These are phyloP conservation scores for Coprinopsis strossmayeri DNA, from an alignment of 768 basidiomycete species.

Conservation along the genomic window DNA sequence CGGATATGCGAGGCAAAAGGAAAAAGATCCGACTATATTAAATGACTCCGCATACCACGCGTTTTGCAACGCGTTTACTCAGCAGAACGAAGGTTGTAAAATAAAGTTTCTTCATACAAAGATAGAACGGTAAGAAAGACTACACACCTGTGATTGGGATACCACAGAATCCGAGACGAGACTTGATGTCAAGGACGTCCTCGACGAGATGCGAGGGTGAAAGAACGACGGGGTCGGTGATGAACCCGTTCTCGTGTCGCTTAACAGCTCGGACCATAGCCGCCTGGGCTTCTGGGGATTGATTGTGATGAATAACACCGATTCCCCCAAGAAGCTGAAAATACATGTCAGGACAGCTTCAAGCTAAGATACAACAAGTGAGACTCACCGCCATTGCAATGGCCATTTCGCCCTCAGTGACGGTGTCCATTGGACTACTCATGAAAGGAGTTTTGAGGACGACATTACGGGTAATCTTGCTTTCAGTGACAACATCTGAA, in stretches of 20 bases:
- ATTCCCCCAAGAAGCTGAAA: constrained; percentile 84
- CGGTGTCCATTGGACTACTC: constrained; percentile 99
- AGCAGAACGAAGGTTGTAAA: constrained; percentile 87
- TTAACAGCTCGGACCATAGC: constrained; percentile 98
- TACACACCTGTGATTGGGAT: constrained; percentile 96
- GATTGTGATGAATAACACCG: constrained; percentile 98
- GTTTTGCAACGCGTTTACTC: constrained; percentile 49
- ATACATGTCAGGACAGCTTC: constrained; percentile 12
- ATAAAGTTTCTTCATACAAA: constrained; percentile 39
- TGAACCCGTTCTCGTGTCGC: constrained; percentile 98
- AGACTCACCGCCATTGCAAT: constrained; percentile 81
- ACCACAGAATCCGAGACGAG: constrained; percentile 87
- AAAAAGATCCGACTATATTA: constrained; percentile 31
- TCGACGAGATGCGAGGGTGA: constrained; percentile 72
- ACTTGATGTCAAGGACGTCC: constrained; percentile 92
- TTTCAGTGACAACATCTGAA: constrained; percentile 73
- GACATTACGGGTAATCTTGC: constrained; percentile 85
- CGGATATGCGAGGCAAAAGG: background rate
- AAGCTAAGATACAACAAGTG: constrained; percentile 7
- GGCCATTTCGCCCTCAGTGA: constrained; percentile 93
- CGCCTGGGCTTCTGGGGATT: constrained; percentile 76
- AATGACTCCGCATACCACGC: constrained; percentile 70
- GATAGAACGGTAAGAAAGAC: constrained; percentile 5
- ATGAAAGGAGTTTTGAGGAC: constrained; percentile 91
- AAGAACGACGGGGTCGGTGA: constrained; percentile 88